Evolutionary conservation across 345 rosid species (phyloP), one percentile per base, ranked within the genome.

Genomic region (Noccaea caerulescens): DNA sequence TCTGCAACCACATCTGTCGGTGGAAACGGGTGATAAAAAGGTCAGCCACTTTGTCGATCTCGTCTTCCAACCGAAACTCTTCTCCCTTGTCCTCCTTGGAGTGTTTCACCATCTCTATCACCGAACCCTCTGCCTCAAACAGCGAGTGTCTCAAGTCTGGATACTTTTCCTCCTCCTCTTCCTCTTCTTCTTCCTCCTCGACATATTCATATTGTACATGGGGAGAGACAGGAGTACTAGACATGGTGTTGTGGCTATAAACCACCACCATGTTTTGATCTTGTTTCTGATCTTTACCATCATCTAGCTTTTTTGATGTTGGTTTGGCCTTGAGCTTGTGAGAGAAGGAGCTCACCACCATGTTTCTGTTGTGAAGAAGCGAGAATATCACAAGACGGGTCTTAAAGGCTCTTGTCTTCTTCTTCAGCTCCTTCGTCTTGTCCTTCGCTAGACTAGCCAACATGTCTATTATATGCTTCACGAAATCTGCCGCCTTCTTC

Each of bases 51-150:
- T 47, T 79, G 78, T 92, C 95, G 12, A 92, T 90, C 81, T 92
- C 98, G 32, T 88, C 95, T 76, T 92, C 96, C 65, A 92, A 72
- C 38, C 55, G 82, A 79, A 92, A 92, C 75, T 84, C 91, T 67
- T 83, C 86, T 34, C 95, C 96, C 6, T 76, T 68, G 25, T 82
- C 87, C 27, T 82, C 83, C 73, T 80, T 92, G 1, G 86, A 77
- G 4, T 82, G 82, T 80, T 86, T 88, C 72, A 89, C 93, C 60
- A 86, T 39, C 0, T 92, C 98, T 50, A 90, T 85, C 69, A 90
- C 92, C 8, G 98, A 90, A 39, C 86, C 91, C 1, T 82, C 79
- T 44, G 83, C 86, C 42, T 77, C 85, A n/a, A 81, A 82, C 53
- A 79, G 34, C 23, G 84, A 77, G 79, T 84, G 92, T 16, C 79